Conservation (phyloP, 208 protist species). For the Crithidia mellificae region DNA sequence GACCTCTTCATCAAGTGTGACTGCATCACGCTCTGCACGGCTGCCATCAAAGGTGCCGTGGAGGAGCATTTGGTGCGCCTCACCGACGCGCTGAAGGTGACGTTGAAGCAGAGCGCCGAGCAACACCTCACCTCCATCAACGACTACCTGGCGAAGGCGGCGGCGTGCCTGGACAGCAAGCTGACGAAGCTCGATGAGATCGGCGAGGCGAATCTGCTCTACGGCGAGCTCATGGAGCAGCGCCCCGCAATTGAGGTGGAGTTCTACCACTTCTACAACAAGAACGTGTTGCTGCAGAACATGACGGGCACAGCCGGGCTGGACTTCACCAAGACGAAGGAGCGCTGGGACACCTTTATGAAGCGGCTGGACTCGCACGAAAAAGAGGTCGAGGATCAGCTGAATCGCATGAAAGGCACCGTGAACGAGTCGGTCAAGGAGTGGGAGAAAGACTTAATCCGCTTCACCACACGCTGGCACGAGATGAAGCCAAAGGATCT, state of each 20-base stretch:
- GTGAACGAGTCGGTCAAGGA: conserved; percentile 75
- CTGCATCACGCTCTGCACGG: conserved; percentile 94
- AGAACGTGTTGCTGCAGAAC: conserved; percentile 91
- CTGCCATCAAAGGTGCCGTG: conserved; percentile 91
- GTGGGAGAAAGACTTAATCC: conserved; percentile 85
- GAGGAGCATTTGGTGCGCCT: conserved; percentile 94
- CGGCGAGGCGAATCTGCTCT: conserved; percentile 81
- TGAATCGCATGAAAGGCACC: conserved; percentile 60
- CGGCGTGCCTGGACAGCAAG: conserved; percentile 72
- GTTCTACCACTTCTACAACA: conserved; percentile 92
- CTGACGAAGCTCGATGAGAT: conserved; percentile 95
- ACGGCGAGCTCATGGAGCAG: conserved; percentile 83
- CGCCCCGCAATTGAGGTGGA: conserved; percentile 82
- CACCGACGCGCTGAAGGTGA: conserved; percentile 82
- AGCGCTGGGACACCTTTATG: conserved; percentile 80
- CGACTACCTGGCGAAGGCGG: conserved; percentile 75
- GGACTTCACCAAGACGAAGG: conserved; percentile 73
- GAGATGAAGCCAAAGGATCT: conserved; percentile 94
- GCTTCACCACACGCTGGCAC: conserved; percentile 93
- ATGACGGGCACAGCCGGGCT: conserved; percentile 79
- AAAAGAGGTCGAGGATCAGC: conserved; percentile 91
- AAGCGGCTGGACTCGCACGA: conserved; percentile 92
- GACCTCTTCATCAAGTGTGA: conserved; percentile 93
- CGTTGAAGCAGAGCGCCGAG: conserved; percentile 84
- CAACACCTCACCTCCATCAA: conserved; percentile 85